A percentile compares a stretch with the other conserved stretches of the same genome.
Conservation (phyloP, 176 grass and related monocot genomes). For the Eragrostis curvula region DNA sequence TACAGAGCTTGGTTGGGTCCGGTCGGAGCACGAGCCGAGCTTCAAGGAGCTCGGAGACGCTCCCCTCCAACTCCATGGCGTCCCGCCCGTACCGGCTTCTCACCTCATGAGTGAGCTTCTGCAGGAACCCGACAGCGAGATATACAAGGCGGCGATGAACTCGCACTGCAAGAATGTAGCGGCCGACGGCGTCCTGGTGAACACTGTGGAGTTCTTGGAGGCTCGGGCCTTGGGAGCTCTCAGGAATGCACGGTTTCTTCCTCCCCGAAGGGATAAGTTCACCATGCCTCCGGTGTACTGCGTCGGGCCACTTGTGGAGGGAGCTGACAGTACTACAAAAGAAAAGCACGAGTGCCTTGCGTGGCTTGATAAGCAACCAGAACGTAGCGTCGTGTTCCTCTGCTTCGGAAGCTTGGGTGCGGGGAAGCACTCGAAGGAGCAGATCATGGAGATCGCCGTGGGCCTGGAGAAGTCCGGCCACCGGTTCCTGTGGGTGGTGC, state of each 20-base stretch:
- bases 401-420: constrained; percentile 60
- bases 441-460: constrained; percentile 47
- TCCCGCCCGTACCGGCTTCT: constrained; percentile 41
- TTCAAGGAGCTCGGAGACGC: constrained; percentile 47
- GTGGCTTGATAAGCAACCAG: constrained; percentile 61
- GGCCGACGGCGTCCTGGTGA: no score
- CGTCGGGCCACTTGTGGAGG: no score
- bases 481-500: constrained; percentile 42
- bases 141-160: neutral
- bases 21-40: neutral
- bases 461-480: constrained; percentile 59
- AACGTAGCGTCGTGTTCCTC: constrained; percentile 56
- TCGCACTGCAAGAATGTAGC: no score
- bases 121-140: constrained; percentile 5
- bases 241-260: no score
- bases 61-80: constrained; percentile 37
- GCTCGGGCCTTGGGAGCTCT: no score
- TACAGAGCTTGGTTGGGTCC: constrained; percentile 31
- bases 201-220: no score
- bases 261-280: no score
- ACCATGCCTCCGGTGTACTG: no score
- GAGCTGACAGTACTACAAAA: no score
- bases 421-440: neutral
- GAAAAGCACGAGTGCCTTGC: constrained; percentile 41
- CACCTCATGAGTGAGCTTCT: neutral